Percentiles rank a stretch among this genome's conserved stretches.
Evolutionary conservation across 1,139 yeast genomes (phyloP).

Genomic region (Yamadazyma diddensiae): DNA sequence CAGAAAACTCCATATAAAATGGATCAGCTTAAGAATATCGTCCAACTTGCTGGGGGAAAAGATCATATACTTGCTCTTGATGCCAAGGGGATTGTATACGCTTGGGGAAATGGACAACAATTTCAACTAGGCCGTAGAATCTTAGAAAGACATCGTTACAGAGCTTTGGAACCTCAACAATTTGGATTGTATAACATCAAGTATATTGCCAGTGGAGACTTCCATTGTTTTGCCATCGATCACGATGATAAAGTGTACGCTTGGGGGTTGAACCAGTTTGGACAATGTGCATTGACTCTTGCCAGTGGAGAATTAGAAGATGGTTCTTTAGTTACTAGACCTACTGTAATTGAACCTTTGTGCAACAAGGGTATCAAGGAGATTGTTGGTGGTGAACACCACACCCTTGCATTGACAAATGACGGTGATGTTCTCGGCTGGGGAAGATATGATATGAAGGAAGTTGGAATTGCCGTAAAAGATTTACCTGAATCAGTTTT

Average conservation of each 20-base stretch:
- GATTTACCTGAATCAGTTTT: constrained; percentile 65
- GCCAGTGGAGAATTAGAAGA: constrained; percentile 60
- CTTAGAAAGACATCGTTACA: constrained; percentile 69
- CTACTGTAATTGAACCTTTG: constrained; percentile 65
- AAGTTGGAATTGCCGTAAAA: constrained; percentile 73
- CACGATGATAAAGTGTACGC: constrained; percentile 66
- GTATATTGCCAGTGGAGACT: constrained; percentile 89
- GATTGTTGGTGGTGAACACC: constrained; percentile 94
- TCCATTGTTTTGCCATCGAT: constrained; percentile 91
- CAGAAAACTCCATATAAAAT: constrained; percentile 71
- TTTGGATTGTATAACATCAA: constrained; percentile 76
- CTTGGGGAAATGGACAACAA: constrained; percentile 98
- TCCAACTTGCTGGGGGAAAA: constrained; percentile 89
- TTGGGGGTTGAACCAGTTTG: constrained; percentile 97
- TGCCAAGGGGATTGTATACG: constrained; percentile 78
- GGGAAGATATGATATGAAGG: constrained; percentile 94
- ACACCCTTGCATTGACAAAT: constrained; percentile 69
- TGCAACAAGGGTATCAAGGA: constrained; percentile 54
- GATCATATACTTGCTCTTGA: constrained; percentile 88
- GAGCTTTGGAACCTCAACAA: constrained; percentile 71
- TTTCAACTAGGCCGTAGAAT: constrained; percentile 85
- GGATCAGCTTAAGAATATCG: constrained; percentile 61
- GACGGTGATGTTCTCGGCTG: constrained; percentile 76
- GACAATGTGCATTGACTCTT: constrained; percentile 85
- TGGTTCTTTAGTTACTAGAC: constrained; percentile 76